phyloP scores from a whole-genome alignment of 2,329 filamentous ascomycete genomes.

The Escovopsis sp. region DNA sequence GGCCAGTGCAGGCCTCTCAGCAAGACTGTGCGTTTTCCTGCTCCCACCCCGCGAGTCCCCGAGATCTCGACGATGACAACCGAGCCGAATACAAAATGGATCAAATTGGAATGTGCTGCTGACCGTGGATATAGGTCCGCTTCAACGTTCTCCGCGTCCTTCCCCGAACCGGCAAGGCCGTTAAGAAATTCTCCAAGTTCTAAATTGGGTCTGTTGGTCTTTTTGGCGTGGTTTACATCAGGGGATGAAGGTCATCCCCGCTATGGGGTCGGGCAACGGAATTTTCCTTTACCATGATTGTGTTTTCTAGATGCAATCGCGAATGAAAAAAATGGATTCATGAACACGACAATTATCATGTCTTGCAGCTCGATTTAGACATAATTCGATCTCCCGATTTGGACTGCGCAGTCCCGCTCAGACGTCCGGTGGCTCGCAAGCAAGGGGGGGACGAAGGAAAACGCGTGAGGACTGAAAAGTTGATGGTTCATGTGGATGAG shows the following conservation, averaged over 20 bases:
- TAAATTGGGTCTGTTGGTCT: slow-evolving; percentile 48
- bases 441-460: not conserved
- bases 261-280: slow-evolving; percentile 28
- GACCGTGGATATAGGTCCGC: slow-evolving; percentile 51
- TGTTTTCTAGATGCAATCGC: slow-evolving; percentile 30
- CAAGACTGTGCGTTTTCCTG: slow-evolving; percentile 76
- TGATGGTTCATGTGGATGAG: not conserved
- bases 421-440: not conserved
- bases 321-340: slow-evolving; percentile 25
- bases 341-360: slow-evolving; percentile 19
- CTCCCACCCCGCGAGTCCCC: too few relatives aligned
- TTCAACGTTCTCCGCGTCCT: slow-evolving; percentile 99
- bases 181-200: slow-evolving; percentile 99
- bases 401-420: not conserved
- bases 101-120: slow-evolving; percentile 6
- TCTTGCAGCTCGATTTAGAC: slow-evolving; percentile 4
- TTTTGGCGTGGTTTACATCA: slow-evolving; percentile 39
- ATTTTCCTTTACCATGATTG: slow-evolving; percentile 27
- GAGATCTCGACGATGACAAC: too few relatives aligned
- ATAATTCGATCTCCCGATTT: slow-evolving; percentile 6
- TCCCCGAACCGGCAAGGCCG: slow-evolving; percentile 88
- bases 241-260: slow-evolving; percentile 21
- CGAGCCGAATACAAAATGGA: not conserved
- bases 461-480: not conserved
- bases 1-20: slow-evolving; percentile 97